Evolutionary conservation across 2,329 filamentous ascomycete genomes (phyloP), one percentile per base, ranked within the genome.

Genomic region (Botryosphaeria dothidea): DNA sequence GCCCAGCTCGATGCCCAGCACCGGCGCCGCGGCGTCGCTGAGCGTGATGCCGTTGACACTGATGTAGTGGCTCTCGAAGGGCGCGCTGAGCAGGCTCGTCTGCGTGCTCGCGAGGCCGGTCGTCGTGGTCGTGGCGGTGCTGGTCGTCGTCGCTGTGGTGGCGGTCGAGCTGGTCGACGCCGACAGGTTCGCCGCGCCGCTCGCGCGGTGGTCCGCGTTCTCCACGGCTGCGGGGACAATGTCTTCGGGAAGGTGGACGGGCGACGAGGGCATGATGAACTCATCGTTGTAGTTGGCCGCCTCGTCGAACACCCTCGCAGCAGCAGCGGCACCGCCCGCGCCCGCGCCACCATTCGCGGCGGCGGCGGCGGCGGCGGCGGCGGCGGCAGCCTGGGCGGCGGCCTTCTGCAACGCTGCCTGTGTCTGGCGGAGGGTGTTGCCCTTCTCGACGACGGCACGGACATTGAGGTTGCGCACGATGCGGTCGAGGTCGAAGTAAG

Each of bases 1-100:
- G 15, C 75, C 73, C 19, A 75, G 72, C 13, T 77, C 75, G 29
- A 75, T 75, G 9, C 75, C 75, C 1, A 73, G 68, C 1, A 72
- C 65, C 41, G 76, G 75, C 2, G 72, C 71, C 9, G 71, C 70
- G 34, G 71, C 68, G n/a, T 75, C 75, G 63, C 76, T 70, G 34
- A 73, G 72, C 19, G 76, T 72, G 31, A 78, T 71, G 13, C 77
- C 74, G 1, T 72, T 66, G 29, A 66, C 25, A n/a, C 43, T 48
- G 23, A 67, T 61, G 51, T 66, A 62, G 27, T 36, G 64, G 29
- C 27, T 64, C 38, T 58, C 62, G 21, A 58, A 56, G 19, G 38
- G 62, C 7, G 62, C 41, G 4, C 23, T 15, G 5, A 45, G 51
- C 19, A 58, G 15, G 29, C 49, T 34, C 17, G 19, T 27, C 6